Conservation (phyloP, 345 rosid genomes). For the Aquilaria yunnanensis region DNA sequence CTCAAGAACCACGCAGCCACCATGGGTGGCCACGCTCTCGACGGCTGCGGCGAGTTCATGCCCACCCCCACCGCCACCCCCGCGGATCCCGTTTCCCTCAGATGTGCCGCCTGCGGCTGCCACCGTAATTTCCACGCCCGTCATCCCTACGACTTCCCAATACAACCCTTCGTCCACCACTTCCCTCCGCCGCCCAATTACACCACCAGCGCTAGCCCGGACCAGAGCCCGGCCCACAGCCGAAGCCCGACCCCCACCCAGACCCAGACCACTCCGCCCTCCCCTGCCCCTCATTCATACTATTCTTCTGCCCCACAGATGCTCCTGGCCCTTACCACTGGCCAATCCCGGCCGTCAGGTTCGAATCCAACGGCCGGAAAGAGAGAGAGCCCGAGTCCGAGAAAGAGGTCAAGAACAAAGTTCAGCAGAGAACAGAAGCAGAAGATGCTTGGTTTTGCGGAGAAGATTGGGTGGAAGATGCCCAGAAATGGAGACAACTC, state of each 20-base stretch:
- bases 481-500: slow-evolving; percentile 40
- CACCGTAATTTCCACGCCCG: slow-evolving; percentile 97
- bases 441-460: slow-evolving; percentile 65
- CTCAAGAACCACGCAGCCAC: slow-evolving; percentile 73
- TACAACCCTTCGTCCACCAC: slow-evolving; percentile 17
- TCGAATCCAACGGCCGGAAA: slow-evolving; percentile 8
- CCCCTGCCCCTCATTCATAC: slow-evolving; percentile 58
- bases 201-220: slow-evolving; percentile 31
- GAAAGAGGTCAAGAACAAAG: slow-evolving; percentile 58
- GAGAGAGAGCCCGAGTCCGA: slow-evolving; percentile 25
- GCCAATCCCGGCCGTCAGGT: slow-evolving; percentile 26
- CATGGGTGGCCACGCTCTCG: slow-evolving; percentile 70
- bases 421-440: slow-evolving; percentile 64
- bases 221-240: slow-evolving; percentile 25
- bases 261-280: slow-evolving; percentile 28
- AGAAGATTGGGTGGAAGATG: slow-evolving; percentile 70
- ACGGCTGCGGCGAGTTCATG: slow-evolving; percentile 92
- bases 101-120: slow-evolving; percentile 87
- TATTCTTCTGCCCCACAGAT: slow-evolving; percentile 60
- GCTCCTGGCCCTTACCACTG: slow-evolving; percentile 47
- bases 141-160: slow-evolving; percentile 19
- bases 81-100: slow-evolving; percentile 45
- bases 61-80: slow-evolving; percentile 26
- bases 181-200: slow-evolving; percentile 15
- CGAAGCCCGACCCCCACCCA: slow-evolving; percentile 23